Conservation (phyloP, 2,329 filamentous ascomycete species). For the Polytolypa hystricis region DNA sequence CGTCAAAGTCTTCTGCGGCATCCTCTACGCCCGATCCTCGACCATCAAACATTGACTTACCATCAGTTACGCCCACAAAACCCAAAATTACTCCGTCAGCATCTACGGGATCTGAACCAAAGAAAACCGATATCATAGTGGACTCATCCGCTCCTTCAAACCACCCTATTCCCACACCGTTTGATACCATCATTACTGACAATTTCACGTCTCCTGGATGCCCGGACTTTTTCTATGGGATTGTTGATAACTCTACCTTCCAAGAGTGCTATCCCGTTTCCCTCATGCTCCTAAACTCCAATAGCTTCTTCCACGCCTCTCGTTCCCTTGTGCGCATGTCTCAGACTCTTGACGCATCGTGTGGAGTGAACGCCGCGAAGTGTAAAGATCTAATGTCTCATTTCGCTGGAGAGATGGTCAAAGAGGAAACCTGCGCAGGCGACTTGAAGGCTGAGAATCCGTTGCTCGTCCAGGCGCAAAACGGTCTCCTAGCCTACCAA, state of each 20-base stretch:
- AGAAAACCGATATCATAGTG: slow-evolving; percentile 8
- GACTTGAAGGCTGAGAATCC: slow-evolving; percentile 60
- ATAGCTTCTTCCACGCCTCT: slow-evolving; percentile 69
- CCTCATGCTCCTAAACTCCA: slow-evolving; percentile 72
- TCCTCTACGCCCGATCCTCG: background rate
- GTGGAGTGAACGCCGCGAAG: slow-evolving; percentile 51
- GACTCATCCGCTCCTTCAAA: slow-evolving; percentile 3
- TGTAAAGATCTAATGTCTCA: slow-evolving; percentile 56
- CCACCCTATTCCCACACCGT: slow-evolving; percentile 47
- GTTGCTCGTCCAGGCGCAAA: slow-evolving; percentile 61
- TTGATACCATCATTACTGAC: slow-evolving; percentile 53
- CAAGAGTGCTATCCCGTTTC: slow-evolving; percentile 72
- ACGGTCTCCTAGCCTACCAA: slow-evolving; percentile 65
- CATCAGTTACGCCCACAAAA: background rate
- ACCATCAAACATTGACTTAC: background rate
- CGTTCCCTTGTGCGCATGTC: slow-evolving; percentile 62
- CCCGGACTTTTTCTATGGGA: slow-evolving; percentile 49
- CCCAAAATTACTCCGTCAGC: background rate
- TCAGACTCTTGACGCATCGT: slow-evolving; percentile 67
- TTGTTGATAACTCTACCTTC: slow-evolving; percentile 58
- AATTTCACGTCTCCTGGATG: slow-evolving; percentile 48
- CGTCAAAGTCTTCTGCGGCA: background rate
- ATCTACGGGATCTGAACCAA: slow-evolving; percentile 8
- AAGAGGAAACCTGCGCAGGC: slow-evolving; percentile 53
- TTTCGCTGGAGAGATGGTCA: slow-evolving; percentile 55